A percentile compares a stretch with the other conserved stretches of the same genome.
Evolutionary conservation across 352 stramenopile genomes (phyloP).

Genomic region (Globisporangium nagaii): DNA sequence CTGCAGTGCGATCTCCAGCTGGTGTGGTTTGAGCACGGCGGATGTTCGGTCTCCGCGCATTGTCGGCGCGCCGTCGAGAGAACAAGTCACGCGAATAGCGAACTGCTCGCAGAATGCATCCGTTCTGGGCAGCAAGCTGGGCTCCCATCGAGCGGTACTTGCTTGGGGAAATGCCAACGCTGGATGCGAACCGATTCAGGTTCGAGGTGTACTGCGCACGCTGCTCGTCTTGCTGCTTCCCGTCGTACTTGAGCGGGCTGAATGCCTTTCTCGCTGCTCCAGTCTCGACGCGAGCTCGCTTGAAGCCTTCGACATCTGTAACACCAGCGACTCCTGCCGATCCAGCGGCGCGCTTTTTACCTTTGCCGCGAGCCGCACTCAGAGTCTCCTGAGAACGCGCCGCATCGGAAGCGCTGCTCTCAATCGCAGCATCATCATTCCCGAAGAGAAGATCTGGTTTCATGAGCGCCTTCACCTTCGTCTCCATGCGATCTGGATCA

Average conservation of each 20-base stretch:
- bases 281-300: background rate
- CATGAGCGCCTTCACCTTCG: slow-evolving; percentile 38
- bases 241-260: background rate
- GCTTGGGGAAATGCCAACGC: slow-evolving; percentile 30
- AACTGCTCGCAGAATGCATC: slow-evolving; percentile 41
- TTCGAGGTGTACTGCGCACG: slow-evolving; percentile 32
- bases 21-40: background rate
- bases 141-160: slow-evolving; percentile 41
- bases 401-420: background rate
- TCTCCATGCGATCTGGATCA: slow-evolving; percentile 32
- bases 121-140: slow-evolving; percentile 30
- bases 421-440: background rate
- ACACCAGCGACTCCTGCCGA: background rate
- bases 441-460: slow-evolving; percentile 40
- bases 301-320: background rate
- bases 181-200: slow-evolving; percentile 45
- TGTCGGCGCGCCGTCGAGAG: slow-evolving; percentile 15
- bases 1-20: background rate
- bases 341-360: slow-evolving; percentile 13
- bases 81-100: slow-evolving; percentile 57
- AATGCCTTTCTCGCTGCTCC: slow-evolving; percentile 7
- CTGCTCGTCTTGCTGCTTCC: slow-evolving; percentile 31
- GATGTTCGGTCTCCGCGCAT: background rate
- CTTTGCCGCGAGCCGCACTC: slow-evolving; percentile 2
- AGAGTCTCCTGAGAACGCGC: background rate